Evolutionary conservation across 2,329 filamentous ascomycete genomes (phyloP).

Genomic region (Apiospora marii): DNA sequence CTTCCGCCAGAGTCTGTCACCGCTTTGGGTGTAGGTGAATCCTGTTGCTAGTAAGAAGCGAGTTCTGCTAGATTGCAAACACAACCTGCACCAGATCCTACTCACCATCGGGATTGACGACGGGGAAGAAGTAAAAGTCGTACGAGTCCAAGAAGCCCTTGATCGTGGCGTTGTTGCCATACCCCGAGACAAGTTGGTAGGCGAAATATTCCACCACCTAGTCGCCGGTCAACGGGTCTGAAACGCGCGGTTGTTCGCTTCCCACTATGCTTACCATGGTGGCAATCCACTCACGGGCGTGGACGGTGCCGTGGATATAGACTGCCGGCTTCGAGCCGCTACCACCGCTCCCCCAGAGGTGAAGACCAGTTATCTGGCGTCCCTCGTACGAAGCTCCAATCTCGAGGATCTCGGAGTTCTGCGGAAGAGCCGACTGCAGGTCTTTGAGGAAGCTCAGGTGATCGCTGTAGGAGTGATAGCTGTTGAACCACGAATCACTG

Average conservation of each 20-base stretch:
- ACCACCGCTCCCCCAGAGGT: constrained; percentile 57
- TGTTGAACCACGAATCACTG: constrained; percentile 57
- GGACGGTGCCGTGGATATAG: constrained; percentile 60
- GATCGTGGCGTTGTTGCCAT: constrained; percentile 47
- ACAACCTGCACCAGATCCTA: background rate
- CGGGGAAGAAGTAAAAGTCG: constrained; percentile 65
- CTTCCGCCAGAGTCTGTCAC: constrained; percentile 61
- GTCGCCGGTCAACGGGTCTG: background rate
- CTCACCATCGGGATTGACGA: constrained; percentile 61
- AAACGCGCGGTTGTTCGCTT: background rate
- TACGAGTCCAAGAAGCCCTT: constrained; percentile 60
- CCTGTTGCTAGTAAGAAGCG: constrained; percentile 42
- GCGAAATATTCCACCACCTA: constrained; percentile 56
- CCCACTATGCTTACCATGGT: constrained; percentile 60
- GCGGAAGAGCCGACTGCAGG: constrained; percentile 52
- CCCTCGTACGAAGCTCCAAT: constrained; percentile 55
- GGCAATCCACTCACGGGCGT: constrained; percentile 63
- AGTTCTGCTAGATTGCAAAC: background rate
- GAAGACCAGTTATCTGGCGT: constrained; percentile 65
- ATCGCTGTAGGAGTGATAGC: constrained; percentile 61
- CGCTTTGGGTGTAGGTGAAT: constrained; percentile 60
- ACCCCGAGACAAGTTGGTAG: constrained; percentile 54
- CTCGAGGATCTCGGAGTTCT: constrained; percentile 56
- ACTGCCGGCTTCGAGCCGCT: constrained; percentile 57
- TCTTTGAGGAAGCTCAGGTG: constrained; percentile 58